Conservation (phyloP, 768 basidiomycete genomes). For the Phanerodontia chrysosporium region DNA sequence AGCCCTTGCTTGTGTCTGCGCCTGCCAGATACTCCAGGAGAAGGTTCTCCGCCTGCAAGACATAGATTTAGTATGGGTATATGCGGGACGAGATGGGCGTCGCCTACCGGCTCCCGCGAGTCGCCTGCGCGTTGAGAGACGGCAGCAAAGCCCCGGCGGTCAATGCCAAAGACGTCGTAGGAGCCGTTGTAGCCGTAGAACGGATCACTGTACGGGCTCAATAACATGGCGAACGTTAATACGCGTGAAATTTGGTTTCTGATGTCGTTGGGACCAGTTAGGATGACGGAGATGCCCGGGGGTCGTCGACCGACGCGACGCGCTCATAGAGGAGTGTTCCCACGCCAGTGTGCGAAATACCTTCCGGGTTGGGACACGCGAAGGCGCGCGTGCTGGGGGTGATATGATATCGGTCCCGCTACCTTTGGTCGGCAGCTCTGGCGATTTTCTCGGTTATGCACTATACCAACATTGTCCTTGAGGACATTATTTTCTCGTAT, state of each 20-base stretch:
- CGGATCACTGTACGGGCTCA: not conserved
- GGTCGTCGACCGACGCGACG: not conserved
- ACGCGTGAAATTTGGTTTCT: not conserved
- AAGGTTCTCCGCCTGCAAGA: not conserved
- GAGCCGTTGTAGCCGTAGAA: not conserved
- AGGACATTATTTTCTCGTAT: too few relatives aligned
- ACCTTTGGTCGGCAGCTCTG: too few relatives aligned
- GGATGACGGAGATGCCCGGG: not conserved
- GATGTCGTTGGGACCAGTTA: not conserved
- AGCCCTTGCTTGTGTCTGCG: constrained; percentile 2
- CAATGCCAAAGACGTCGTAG: not conserved
- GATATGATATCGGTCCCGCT: too few relatives aligned
- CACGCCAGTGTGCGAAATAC: not conserved
- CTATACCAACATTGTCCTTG: too few relatives aligned
- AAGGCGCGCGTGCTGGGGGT: too few relatives aligned
- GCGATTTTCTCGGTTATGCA: too few relatives aligned
- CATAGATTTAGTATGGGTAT: not conserved
- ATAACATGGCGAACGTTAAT: not conserved
- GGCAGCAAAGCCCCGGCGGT: not conserved
- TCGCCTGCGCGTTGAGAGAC: not conserved
- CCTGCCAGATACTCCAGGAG: not conserved
- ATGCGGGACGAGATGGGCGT: not conserved
- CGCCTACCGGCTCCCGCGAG: not conserved
- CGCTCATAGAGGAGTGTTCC: not conserved
- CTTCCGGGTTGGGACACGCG: too few relatives aligned